phyloP scores from a whole-genome alignment of 2,329 filamentous ascomycete genomes.

The Lasiodiplodia theobromae region DNA sequence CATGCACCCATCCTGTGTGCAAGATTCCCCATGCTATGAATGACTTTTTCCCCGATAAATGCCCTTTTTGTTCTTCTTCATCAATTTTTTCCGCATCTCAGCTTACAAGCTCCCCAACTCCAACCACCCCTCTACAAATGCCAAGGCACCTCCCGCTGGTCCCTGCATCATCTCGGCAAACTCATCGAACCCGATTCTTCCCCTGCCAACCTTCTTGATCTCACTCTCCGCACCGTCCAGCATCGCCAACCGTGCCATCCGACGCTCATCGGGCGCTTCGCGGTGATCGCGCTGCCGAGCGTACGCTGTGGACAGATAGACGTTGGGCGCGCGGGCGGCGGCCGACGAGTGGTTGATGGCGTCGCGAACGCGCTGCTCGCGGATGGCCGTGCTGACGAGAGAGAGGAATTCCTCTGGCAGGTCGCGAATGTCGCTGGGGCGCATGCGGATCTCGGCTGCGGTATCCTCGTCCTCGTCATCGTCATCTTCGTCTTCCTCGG shows the following conservation, averaged over 20 bases:
- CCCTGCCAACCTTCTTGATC: constrained; percentile 78
- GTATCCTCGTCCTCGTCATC: constrained; percentile 16
- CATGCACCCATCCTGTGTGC: background rate
- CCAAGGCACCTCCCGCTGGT: constrained; percentile 3
- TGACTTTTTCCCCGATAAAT: background rate
- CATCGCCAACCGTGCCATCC: constrained; percentile 50
- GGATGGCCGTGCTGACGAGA: constrained; percentile 35
- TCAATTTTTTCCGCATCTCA: background rate
- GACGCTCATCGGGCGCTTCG: constrained; percentile 1
- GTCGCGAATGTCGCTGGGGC: constrained; percentile 17
- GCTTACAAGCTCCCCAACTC: constrained; percentile 25
- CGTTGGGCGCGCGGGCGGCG: constrained; percentile 43
- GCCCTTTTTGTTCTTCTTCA: background rate
- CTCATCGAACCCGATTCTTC: constrained; percentile 77
- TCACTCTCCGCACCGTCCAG: constrained; percentile 73
- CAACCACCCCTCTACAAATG: constrained; percentile 29
- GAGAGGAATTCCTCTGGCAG: constrained; percentile 26
- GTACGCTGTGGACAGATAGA: constrained; percentile 20
- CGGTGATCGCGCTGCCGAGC: constrained; percentile 6
- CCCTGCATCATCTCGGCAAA: constrained; percentile 63
- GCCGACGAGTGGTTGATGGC: constrained; percentile 18
- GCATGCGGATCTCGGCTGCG: constrained; percentile 5
- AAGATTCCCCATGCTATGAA: background rate
- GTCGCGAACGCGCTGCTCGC: constrained; percentile 39
- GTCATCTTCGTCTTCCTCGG: constrained; percentile 24